Percentiles rank a stretch among this genome's conserved stretches.
These are phyloP conservation scores for Conticribra guillardii DNA, from an alignment of 108 stramenopile genomes.

Conservation along the genomic window DNA sequence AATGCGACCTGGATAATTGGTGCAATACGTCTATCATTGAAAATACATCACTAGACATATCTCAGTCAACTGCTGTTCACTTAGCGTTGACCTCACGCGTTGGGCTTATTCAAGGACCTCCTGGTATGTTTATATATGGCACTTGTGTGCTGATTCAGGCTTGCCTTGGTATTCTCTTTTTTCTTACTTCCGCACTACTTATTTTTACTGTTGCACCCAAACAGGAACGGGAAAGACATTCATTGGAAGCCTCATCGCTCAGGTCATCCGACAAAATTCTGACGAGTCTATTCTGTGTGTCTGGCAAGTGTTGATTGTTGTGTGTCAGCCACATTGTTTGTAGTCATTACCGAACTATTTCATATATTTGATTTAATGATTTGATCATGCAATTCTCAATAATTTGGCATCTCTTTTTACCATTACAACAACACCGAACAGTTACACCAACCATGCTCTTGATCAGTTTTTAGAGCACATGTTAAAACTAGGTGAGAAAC, in stretches of 20 bases:
- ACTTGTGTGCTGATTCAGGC: neutral
- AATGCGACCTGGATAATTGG: conserved; percentile 33
- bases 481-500: conserved; percentile 27
- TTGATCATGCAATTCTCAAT: too few relatives aligned
- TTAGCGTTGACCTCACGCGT: conserved; percentile 48
- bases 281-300: conserved; percentile 61
- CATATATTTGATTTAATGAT: too few relatives aligned
- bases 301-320: too few relatives aligned
- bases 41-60: conserved; percentile 41
- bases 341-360: too few relatives aligned
- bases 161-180: neutral
- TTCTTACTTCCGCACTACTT: neutral
- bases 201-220: too few relatives aligned
- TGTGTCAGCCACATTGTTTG: too few relatives aligned
- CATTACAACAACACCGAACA: too few relatives aligned
- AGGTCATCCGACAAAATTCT: conserved; percentile 53
- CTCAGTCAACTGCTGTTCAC: conserved; percentile 45
- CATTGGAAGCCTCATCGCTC: conserved; percentile 52
- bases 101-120: conserved; percentile 59
- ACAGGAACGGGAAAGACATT: conserved; percentile 53
- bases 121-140: conserved; percentile 33
- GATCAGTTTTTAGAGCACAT: conserved; percentile 80
- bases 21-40: conserved; percentile 22
- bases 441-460: conserved; percentile 85
- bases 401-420: too few relatives aligned